These are phyloP conservation scores for Peterozyma toletana DNA, from an alignment of 805 yeast genomes.

Conservation along the genomic window DNA sequence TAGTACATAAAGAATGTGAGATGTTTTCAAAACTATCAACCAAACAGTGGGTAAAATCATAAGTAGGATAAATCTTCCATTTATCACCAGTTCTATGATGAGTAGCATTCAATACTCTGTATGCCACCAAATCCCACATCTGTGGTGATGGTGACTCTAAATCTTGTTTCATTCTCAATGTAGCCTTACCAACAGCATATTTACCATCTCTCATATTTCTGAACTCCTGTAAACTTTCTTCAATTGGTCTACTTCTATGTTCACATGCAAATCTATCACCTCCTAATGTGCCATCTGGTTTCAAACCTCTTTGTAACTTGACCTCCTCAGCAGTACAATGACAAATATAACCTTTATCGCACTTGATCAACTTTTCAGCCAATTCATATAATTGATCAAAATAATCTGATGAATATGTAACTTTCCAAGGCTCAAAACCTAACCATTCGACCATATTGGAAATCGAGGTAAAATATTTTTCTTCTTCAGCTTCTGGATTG, in stretches of 20 bases:
- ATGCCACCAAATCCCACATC: conserved; percentile 99
- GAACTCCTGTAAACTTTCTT: conserved; percentile 73
- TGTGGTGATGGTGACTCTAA: conserved; percentile 88
- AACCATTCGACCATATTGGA: conserved; percentile 85
- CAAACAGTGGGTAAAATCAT: conserved; percentile 98
- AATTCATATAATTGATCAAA: conserved; percentile 82
- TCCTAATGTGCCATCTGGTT: conserved; percentile 88
- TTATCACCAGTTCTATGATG: conserved; percentile 96
- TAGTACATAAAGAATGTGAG: conserved; percentile 92
- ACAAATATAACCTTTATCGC: conserved; percentile 82
- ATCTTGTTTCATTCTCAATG: conserved; percentile 95
- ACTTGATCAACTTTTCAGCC: conserved; percentile 73
- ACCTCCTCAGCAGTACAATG: conserved; percentile 91
- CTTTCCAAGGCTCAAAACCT: conserved; percentile 89
- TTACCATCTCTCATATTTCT: conserved; percentile 88
- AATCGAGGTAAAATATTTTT: conserved; percentile 78
- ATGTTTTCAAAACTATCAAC: conserved; percentile 97
- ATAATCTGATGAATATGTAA: conserved; percentile 94
- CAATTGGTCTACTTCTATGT: conserved; percentile 64
- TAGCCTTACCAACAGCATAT: conserved; percentile 87
- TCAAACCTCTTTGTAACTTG: conserved; percentile 82
- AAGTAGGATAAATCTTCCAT: conserved; percentile 98
- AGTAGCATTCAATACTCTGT: conserved; percentile 84
- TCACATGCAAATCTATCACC: conserved; percentile 83
- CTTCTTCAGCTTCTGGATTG: conserved; percentile 98